phyloP scores from a whole-genome alignment of 768 basidiomycete species.

The Coprinopsis cinerea region DNA sequence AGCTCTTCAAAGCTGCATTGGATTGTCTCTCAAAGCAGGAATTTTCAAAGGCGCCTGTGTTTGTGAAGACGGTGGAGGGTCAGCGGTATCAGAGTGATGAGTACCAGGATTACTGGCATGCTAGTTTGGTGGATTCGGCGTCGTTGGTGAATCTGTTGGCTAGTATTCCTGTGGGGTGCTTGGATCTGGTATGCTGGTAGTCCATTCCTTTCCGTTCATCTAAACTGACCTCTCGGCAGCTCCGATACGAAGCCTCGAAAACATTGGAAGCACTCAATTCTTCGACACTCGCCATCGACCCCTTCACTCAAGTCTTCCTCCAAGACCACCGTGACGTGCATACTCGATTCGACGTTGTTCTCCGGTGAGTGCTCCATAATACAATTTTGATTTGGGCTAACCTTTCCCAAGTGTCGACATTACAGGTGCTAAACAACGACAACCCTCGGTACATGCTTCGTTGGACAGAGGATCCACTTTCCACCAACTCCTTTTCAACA shows the following conservation, averaged over 20 bases:
- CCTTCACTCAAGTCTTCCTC: slow-evolving; percentile 69
- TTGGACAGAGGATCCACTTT: slow-evolving; percentile 59
- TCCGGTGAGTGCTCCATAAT: slow-evolving; percentile 40
- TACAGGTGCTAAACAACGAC: slow-evolving; percentile 38
- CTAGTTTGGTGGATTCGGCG: slow-evolving; percentile 73
- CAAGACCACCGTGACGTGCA: slow-evolving; percentile 59
- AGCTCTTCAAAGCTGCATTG: slow-evolving; percentile 78
- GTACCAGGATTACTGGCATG: slow-evolving; percentile 42
- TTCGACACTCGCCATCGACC: slow-evolving; percentile 42
- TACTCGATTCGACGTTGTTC: slow-evolving; percentile 67
- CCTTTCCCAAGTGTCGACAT: slow-evolving; percentile 47
- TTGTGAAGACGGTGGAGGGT: slow-evolving; percentile 49
- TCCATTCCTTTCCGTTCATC: background rate
- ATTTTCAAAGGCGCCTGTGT: slow-evolving; percentile 50
- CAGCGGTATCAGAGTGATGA: slow-evolving; percentile 57
- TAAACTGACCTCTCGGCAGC: slow-evolving; percentile 36
- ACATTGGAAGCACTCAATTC: slow-evolving; percentile 63
- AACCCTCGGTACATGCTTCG: slow-evolving; percentile 36
- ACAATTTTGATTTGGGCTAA: background rate
- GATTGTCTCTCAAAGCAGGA: slow-evolving; percentile 80
- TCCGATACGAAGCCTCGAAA: slow-evolving; percentile 66
- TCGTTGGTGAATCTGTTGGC: slow-evolving; percentile 75
- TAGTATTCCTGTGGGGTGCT: slow-evolving; percentile 67
- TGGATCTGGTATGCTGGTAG: slow-evolving; percentile 57
- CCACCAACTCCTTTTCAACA: slow-evolving; percentile 47